Evolutionary conservation across 2,329 filamentous ascomycete species (phyloP).

Genomic region (Penicillium sp.): DNA sequence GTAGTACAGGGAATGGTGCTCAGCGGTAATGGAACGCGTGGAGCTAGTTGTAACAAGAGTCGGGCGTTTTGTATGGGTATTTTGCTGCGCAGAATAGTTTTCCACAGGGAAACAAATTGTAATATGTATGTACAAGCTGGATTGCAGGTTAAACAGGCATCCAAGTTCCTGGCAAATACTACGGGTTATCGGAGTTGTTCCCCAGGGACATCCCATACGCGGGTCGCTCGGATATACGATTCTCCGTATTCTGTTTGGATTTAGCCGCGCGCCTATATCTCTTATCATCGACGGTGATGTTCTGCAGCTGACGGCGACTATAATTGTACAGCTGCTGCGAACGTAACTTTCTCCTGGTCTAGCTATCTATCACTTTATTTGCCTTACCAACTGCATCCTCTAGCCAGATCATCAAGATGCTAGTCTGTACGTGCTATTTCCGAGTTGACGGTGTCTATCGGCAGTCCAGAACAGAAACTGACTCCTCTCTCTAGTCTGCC

Average conservation of each 20-base stretch:
- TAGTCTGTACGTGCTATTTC: conserved; percentile 22
- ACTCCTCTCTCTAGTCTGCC: conserved; percentile 43
- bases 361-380: not conserved
- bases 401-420: conserved; percentile 12
- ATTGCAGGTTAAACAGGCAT: conserved; percentile 1
- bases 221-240: conserved; percentile 14
- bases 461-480: conserved; percentile 14
- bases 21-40: not conserved
- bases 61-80: not conserved
- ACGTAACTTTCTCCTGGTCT: not conserved
- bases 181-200: conserved; percentile 12
- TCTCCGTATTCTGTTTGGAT: conserved; percentile 12
- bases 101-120: not conserved
- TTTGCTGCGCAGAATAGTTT: not conserved
- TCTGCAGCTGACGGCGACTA: conserved; percentile 1
- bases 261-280: conserved; percentile 27
- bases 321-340: not conserved
- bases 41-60: not conserved
- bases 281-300: conserved; percentile 6
- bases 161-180: conserved; percentile 6
- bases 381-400: not conserved
- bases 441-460: not conserved
- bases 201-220: conserved; percentile 23
- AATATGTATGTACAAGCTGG: conserved; percentile 22
- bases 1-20: not conserved